phyloP scores from a whole-genome alignment of 2,329 filamentous ascomycete species.

The Ilyonectria mors-panacis region DNA sequence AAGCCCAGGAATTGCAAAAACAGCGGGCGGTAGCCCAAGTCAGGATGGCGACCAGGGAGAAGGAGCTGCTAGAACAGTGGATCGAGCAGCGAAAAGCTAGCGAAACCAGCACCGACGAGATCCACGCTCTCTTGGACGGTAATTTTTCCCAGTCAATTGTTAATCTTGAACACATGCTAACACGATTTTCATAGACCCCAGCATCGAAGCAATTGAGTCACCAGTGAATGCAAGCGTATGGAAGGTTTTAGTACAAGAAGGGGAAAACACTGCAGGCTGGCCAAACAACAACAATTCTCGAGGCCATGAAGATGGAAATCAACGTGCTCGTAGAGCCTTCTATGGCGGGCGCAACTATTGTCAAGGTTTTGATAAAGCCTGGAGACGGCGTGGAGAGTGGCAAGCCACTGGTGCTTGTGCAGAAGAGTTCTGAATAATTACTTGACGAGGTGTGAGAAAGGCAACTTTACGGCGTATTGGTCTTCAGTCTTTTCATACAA shows the following conservation, averaged over 20 bases:
- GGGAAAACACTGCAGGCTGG: constrained; percentile 53
- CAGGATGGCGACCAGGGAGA: constrained; percentile 40
- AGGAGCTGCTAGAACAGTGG: constrained; percentile 51
- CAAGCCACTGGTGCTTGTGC: constrained; percentile 25
- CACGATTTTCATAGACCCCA: constrained; percentile 25
- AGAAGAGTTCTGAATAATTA: constrained; percentile 7
- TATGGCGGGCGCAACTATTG: constrained; percentile 15
- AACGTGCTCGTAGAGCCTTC: constrained; percentile 28
- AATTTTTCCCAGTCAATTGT: not conserved
- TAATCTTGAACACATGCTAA: constrained; percentile 1
- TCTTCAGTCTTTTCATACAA: not conserved
- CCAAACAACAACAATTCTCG: constrained; percentile 60
- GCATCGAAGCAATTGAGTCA: constrained; percentile 26
- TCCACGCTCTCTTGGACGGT: constrained; percentile 27
- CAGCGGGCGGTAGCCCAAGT: constrained; percentile 12
- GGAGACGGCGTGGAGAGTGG: constrained; percentile 30
- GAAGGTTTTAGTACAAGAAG: constrained; percentile 64
- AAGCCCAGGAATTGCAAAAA: constrained; percentile 26
- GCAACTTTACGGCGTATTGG: not conserved
- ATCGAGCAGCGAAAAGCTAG: constrained; percentile 38
- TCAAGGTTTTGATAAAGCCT: constrained; percentile 26
- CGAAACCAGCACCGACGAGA: constrained; percentile 24
- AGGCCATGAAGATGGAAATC: constrained; percentile 73
- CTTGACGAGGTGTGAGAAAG: not conserved
- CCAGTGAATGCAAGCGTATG: constrained; percentile 63